Evolutionary conservation across 2,329 filamentous ascomycete species (phyloP).

Genomic region (Colletotrichum ledebouriae): DNA sequence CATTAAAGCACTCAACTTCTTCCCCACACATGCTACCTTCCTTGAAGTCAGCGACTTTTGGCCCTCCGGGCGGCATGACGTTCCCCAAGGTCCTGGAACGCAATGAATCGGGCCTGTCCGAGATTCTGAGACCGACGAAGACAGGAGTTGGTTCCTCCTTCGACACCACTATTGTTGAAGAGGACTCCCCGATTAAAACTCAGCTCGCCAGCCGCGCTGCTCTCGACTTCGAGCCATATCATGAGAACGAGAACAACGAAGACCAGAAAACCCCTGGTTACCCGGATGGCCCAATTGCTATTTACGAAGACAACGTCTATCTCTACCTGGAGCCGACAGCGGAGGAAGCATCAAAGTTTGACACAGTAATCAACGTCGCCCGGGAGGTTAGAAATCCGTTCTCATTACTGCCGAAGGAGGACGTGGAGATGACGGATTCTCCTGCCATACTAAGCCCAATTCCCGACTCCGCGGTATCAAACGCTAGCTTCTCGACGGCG

Average conservation of each 20-base stretch:
- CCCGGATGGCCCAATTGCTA: constrained; percentile 84
- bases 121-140: constrained; percentile 67
- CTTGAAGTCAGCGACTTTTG: constrained; percentile 70
- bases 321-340: constrained; percentile 85
- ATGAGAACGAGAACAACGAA: constrained; percentile 79
- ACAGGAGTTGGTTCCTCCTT: constrained; percentile 53
- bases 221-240: constrained; percentile 72
- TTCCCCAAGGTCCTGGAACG: constrained; percentile 72
- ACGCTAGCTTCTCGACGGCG: constrained; percentile 71
- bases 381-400: constrained; percentile 87
- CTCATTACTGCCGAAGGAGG: constrained; percentile 51
- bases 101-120: constrained; percentile 72
- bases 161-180: constrained; percentile 64
- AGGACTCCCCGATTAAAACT: constrained; percentile 70
- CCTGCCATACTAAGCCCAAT: constrained; percentile 59
- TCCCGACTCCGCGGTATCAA: constrained; percentile 70
- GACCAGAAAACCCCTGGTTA: constrained; percentile 87
- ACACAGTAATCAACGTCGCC: constrained; percentile 88
- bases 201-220: constrained; percentile 72
- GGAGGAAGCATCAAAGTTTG: constrained; percentile 81
- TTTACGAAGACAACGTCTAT: constrained; percentile 83
- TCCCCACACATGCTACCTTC: constrained; percentile 75
- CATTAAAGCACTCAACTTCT: constrained; percentile 76
- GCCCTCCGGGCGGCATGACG: constrained; percentile 73
- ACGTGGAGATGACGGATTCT: constrained; percentile 49